Conservation (phyloP, 148 eudicot species). For the Heliamphora exappendiculata region DNA sequence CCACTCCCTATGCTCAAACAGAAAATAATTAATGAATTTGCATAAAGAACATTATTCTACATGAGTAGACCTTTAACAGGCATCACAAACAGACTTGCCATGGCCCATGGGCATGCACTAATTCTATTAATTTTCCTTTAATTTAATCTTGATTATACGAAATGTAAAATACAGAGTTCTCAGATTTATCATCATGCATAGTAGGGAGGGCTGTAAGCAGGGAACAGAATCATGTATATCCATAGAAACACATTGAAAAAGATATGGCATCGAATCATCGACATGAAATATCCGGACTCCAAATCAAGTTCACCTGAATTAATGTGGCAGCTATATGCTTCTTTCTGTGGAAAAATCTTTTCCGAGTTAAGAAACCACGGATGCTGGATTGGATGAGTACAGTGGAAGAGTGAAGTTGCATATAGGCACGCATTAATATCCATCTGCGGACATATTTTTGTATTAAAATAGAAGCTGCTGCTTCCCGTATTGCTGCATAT, state of each 20-base stretch:
- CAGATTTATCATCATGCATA: neutral
- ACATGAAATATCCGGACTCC: neutral
- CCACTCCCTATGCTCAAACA: neutral
- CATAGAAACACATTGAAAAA: neutral
- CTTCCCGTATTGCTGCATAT: conserved; percentile 41
- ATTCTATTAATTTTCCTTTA: neutral
- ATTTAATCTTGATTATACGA: neutral
- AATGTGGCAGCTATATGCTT: conserved; percentile 67
- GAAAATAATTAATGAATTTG: neutral
- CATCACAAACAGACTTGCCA: neutral
- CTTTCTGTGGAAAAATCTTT: conserved; percentile 49
- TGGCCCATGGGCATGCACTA: neutral
- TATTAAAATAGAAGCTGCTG: conserved; percentile 55
- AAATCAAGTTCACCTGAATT: conserved; percentile 57
- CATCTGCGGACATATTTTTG: conserved; percentile 71
- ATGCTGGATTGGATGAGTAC: conserved; percentile 57
- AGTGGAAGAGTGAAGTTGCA: conserved; percentile 36
- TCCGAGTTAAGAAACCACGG: conserved; percentile 63
- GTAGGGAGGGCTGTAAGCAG: neutral
- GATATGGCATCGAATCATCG: no score
- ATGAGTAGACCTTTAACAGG: neutral
- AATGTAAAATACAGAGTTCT: neutral
- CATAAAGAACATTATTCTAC: neutral
- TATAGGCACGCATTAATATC: conserved; percentile 52
- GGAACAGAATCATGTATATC: neutral